Percentiles rank a stretch among this genome's conserved stretches.
Conservation (phyloP, 2,329 filamentous ascomycete genomes). For the Hypoxylon sp. region DNA sequence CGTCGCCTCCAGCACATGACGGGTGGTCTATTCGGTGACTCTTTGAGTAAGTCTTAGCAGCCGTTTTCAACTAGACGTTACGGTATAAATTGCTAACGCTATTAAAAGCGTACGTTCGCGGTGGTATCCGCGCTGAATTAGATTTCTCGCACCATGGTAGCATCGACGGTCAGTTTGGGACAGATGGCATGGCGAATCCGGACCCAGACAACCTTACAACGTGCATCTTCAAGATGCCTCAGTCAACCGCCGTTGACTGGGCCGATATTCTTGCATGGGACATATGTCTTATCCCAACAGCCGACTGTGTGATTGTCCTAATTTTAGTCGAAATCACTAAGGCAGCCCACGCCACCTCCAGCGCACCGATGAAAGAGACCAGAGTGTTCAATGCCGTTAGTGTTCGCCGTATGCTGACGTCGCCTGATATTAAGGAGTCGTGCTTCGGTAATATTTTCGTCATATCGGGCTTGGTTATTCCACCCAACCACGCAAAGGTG, state of each 20-base stretch:
- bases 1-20: neutral
- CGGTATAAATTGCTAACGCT: neutral
- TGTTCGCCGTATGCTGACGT: constrained; percentile 5
- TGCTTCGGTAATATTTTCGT: constrained; percentile 30
- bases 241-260: neutral
- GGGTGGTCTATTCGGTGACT: too few species aligned
- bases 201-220: neutral
- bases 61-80: neutral
- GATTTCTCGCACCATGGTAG: neutral
- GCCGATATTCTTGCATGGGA: neutral
- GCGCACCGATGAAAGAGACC: neutral
- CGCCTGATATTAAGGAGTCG: neutral
- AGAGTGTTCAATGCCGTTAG: neutral
- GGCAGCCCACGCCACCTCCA: neutral
- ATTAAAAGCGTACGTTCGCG: neutral
- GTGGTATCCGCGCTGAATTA: neutral
- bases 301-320: constrained; percentile 10
- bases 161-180: neutral
- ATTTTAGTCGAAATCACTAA: constrained; percentile 7
- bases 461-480: neutral
- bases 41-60: neutral
- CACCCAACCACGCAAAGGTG: neutral
- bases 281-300: neutral
- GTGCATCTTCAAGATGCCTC: neutral
- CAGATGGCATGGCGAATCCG: neutral